Evolutionary conservation across 176 grass and related monocot genomes (phyloP).

Genomic region (Tillandsia leiboldiana): DNA sequence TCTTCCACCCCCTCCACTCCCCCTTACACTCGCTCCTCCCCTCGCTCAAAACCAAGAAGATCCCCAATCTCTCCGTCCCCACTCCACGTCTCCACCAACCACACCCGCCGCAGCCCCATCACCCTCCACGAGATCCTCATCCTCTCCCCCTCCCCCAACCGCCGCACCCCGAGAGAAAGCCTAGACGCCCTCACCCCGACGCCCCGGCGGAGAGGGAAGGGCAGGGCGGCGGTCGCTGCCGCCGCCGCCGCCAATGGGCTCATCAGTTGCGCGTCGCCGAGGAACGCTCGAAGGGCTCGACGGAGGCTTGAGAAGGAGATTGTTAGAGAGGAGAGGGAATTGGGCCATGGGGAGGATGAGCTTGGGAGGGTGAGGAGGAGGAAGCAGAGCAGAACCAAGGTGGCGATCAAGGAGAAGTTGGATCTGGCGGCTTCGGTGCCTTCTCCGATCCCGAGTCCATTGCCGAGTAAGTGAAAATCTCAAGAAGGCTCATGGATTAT

Average conservation of each 20-base stretch:
- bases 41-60: not conserved
- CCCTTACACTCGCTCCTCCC: not conserved
- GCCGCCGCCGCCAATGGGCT: constrained; percentile 22
- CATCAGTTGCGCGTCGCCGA: constrained; percentile 34
- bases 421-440: constrained; percentile 28
- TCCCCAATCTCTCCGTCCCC: constrained; percentile 29
- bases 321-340: constrained; percentile 40
- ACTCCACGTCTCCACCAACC: constrained; percentile 31
- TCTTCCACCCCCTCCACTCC: constrained; percentile 2
- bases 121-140: constrained; percentile 59
- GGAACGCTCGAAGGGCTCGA: constrained; percentile 45
- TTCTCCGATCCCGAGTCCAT: constrained; percentile 1
- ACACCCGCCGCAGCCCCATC: not conserved
- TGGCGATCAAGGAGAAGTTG: constrained; percentile 7
- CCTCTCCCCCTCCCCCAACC: constrained; percentile 42
- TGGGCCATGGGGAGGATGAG: constrained; percentile 36
- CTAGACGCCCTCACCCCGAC: constrained; percentile 12
- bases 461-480: constrained; percentile 20
- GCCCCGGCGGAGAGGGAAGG: constrained; percentile 23
- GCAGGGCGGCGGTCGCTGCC: constrained; percentile 14
- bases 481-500: not conserved
- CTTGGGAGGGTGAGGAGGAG: constrained; percentile 36
- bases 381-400: constrained; percentile 21
- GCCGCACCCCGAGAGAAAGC: constrained; percentile 12
- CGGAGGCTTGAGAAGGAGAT: constrained; percentile 68